These are phyloP conservation scores for Hymenoscyphus infarciens DNA, from an alignment of 2,329 filamentous ascomycete species.

Conservation along the genomic window DNA sequence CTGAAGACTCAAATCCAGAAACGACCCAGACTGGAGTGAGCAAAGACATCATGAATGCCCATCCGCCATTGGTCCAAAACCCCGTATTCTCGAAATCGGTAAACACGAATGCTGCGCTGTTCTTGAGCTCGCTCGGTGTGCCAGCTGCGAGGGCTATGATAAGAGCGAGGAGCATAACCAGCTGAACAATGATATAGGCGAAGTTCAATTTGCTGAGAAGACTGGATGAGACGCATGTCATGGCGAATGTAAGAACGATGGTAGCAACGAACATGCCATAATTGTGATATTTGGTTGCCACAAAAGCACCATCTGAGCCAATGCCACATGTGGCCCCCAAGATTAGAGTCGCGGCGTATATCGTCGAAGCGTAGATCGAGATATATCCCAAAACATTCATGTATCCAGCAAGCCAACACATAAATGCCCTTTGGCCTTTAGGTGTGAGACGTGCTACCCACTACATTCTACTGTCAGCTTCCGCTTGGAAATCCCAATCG, in stretches of 20 bases:
- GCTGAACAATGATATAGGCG: constrained; percentile 33
- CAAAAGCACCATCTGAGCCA: constrained; percentile 24
- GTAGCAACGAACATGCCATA: constrained; percentile 35
- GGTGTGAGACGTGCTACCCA: constrained; percentile 35
- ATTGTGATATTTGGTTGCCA: constrained; percentile 33
- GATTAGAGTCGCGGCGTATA: constrained; percentile 35
- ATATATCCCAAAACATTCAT: constrained; percentile 37
- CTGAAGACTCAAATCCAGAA: constrained; percentile 33
- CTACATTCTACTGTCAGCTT: constrained; percentile 13
- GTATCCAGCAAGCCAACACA: constrained; percentile 37
- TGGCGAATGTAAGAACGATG: constrained; percentile 31
- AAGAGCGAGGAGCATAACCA: constrained; percentile 32
- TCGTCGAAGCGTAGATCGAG: constrained; percentile 35
- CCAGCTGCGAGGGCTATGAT: constrained; percentile 32
- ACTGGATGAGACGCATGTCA: constrained; percentile 34
- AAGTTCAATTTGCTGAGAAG: constrained; percentile 32
- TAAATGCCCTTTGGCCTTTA: constrained; percentile 30
- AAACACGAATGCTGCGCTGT: constrained; percentile 32
- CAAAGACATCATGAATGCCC: constrained; percentile 35
- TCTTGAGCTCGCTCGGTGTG: constrained; percentile 30
- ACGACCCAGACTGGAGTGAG: constrained; percentile 36
- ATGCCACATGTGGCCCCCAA: constrained; percentile 31
- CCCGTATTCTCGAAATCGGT: constrained; percentile 32
- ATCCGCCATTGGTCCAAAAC: constrained; percentile 33
- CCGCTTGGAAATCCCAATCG: not conserved